Base-by-base conservation (phyloP, 805 yeast species). In the Ogataea philodendri region DNA sequence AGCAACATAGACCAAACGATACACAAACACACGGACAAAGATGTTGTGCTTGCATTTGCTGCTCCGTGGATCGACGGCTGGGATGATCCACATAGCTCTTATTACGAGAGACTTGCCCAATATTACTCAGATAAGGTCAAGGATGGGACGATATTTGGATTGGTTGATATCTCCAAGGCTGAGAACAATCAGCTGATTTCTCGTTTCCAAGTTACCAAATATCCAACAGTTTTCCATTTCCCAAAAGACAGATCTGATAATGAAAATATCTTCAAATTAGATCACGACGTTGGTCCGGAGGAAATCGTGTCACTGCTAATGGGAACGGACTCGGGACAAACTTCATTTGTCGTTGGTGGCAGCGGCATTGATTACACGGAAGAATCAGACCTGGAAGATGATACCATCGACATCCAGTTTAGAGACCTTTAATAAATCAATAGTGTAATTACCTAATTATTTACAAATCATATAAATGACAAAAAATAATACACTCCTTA, bases 31-130 rank as follows among this genome's bases (percentile, higher is more conserved):
- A 27, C 32, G 8, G 40, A 42, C 2, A 39, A 41, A 11, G 59
- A 54, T 14, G 41, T 58, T 1, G 16, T 67, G 4, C 29, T 64
- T 9, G 60, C 56, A 1, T 66, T 69, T 41, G 50, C 52, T 15
- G 58, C 65, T 2, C 66, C 70, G 2, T 65, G 66, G 65, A 30
- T 53, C 22, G 55, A 57, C 4, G 49, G 44, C 6, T 62, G 68
- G 59, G 59, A 53, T 10, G 50, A 57, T 26, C 44, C 51, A 20
- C 51, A 59, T 34, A 44, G 35, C 19, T 58, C 65, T 7, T 55
- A 55, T 32, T 60, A 55, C 41, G 63, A 62, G 22, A 42, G 46
- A 23, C 32, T 60, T 10, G 63, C 68, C 0, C 40, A 38, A 17
- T 49, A 45, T 18, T 51, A 55, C 30, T 41, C 43, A n/a, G 44